Conservation (phyloP, 1,284 basidiomycete genomes). For the Ustilago cynodontis region DNA sequence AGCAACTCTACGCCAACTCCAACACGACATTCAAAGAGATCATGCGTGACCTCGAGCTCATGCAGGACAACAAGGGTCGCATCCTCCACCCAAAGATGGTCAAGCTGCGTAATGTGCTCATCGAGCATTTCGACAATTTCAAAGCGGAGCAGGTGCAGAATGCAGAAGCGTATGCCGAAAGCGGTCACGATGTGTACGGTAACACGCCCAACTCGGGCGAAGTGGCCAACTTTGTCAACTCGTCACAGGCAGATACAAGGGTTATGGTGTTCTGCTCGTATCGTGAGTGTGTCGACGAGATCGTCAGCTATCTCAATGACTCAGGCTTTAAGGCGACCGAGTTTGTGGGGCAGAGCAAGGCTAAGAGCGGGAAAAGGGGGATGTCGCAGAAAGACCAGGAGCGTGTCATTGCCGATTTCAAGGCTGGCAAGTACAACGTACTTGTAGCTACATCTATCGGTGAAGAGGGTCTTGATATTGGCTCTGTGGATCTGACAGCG, state of each 20-base stretch:
- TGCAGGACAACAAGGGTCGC: constrained; percentile 72
- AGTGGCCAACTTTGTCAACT: constrained; percentile 21
- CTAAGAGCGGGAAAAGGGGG: constrained; percentile 87
- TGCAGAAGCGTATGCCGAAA: constrained; percentile 73
- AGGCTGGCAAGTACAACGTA: constrained; percentile 87
- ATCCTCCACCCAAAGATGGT: constrained; percentile 92
- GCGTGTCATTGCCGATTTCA: constrained; percentile 88
- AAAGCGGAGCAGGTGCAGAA: constrained; percentile 75
- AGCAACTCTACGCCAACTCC: constrained; percentile 71
- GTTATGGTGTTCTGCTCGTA: constrained; percentile 97
- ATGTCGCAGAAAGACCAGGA: constrained; percentile 92
- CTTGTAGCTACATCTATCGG: constrained; percentile 97
- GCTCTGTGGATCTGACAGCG: constrained; percentile 95
- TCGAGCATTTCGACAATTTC: constrained; percentile 57
- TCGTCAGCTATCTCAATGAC: constrained; percentile 78
- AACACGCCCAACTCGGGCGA: constrained; percentile 51
- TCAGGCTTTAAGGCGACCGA: constrained; percentile 75
- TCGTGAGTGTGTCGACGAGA: constrained; percentile 88
- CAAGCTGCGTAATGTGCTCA: constrained; percentile 73
- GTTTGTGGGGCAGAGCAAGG: constrained; percentile 92
- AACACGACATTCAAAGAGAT: constrained; percentile 77
- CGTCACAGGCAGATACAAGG: constrained; percentile 74
- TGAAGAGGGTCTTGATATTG: constrained; percentile 99
- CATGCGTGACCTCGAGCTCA: constrained; percentile 76
- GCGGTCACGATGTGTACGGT: constrained; percentile 61